Evolutionary conservation across 169 alveolate genomes (phyloP).

Genomic region (Miamiensis avidus): DNA sequence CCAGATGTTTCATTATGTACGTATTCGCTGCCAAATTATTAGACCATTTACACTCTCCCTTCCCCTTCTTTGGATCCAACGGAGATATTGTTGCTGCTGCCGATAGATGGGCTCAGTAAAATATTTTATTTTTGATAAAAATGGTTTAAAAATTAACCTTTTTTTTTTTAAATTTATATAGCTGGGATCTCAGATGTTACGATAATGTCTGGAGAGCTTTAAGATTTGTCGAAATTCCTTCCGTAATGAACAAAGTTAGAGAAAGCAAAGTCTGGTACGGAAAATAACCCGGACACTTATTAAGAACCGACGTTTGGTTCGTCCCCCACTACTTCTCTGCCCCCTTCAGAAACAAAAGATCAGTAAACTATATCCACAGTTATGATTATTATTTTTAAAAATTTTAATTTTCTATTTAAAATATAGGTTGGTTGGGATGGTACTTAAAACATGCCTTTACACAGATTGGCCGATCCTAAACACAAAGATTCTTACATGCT

Average conservation of each 20-base stretch:
- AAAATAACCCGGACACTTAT: slow-evolving; percentile 49
- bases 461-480: slow-evolving; percentile 52
- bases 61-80: slow-evolving; percentile 41
- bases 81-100: slow-evolving; percentile 13
- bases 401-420: not conserved
- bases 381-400: slow-evolving; percentile 1
- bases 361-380: not conserved
- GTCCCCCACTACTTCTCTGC: slow-evolving; percentile 24
- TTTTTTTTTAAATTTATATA: slow-evolving; percentile 10
- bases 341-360: not conserved
- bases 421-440: slow-evolving; percentile 22
- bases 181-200: slow-evolving; percentile 42
- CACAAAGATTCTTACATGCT: slow-evolving; percentile 48
- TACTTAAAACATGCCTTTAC: slow-evolving; percentile 44
- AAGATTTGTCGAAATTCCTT: slow-evolving; percentile 32
- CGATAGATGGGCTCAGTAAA: slow-evolving; percentile 34
- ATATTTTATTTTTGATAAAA: not conserved
- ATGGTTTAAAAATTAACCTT: not conserved
- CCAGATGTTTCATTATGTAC: slow-evolving; percentile 50
- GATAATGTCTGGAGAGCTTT: slow-evolving; percentile 41
- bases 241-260: slow-evolving; percentile 26
- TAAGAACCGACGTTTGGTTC: slow-evolving; percentile 31
- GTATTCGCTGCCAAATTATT: slow-evolving; percentile 42
- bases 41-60: slow-evolving; percentile 42
- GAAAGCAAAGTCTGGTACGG: slow-evolving; percentile 39